Conservation (phyloP, 2,329 filamentous ascomycete species). For the Cephalotrichum gorgonifer region DNA sequence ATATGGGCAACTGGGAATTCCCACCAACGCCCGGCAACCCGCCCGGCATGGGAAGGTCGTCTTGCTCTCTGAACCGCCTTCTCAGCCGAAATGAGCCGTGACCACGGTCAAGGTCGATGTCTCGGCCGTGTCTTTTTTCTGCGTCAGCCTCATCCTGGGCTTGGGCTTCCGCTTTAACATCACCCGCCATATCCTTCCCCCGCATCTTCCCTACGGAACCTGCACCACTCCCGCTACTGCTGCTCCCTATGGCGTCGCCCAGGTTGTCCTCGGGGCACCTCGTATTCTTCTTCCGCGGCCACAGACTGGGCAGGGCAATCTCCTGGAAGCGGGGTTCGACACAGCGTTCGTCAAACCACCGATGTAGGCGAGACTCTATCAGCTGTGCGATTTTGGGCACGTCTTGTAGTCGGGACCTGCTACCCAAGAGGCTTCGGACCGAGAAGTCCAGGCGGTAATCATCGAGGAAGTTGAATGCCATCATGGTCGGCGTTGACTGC, state of each 20-base stretch:
- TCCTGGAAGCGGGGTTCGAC: constrained; percentile 83
- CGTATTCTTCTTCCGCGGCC: constrained; percentile 78
- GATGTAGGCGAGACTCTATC: constrained; percentile 68
- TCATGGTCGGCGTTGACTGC: constrained; percentile 68
- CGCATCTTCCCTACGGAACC: constrained; percentile 19
- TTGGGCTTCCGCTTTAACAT: constrained; percentile 39
- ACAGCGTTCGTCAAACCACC: constrained; percentile 80
- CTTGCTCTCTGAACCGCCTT: constrained; percentile 23
- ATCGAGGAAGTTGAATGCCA: constrained; percentile 89
- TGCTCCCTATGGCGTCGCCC: constrained; percentile 10
- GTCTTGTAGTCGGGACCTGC: constrained; percentile 69
- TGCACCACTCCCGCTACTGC: constrained; percentile 1
- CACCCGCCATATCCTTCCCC: constrained; percentile 40
- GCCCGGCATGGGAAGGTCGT: constrained; percentile 35
- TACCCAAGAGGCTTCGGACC: constrained; percentile 69
- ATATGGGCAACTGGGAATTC: neutral
- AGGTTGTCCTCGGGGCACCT: constrained; percentile 55
- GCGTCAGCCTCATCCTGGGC: neutral
- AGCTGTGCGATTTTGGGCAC: constrained; percentile 83
- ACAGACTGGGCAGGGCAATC: constrained; percentile 71
- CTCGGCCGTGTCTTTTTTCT: constrained; percentile 27
- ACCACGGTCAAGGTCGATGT: no score
- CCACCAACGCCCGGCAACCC: constrained; percentile 27
- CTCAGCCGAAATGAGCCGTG: constrained; percentile 27
- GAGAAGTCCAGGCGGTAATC: constrained; percentile 80